Conservation (phyloP, 768 basidiomycete genomes). For the Holtermannia corniformis region DNA sequence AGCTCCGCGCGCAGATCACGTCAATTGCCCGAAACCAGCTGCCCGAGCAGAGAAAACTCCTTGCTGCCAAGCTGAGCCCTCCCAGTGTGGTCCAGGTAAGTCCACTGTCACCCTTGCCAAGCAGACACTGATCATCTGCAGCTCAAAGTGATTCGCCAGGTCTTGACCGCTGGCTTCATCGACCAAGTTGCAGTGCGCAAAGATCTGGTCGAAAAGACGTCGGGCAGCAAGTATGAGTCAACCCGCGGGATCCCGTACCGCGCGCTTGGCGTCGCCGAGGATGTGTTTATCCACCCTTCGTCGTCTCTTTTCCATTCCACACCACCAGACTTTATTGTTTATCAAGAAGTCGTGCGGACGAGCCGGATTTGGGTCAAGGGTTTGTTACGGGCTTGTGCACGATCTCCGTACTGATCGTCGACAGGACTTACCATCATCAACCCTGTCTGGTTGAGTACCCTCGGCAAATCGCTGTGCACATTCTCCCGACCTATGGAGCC, state of each 20-base stretch:
- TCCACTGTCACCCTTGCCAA: background rate
- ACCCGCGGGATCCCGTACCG: slow-evolving; percentile 73
- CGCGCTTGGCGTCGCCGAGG: slow-evolving; percentile 59
- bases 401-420: background rate
- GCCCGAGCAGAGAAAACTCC: slow-evolving; percentile 53
- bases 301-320: slow-evolving; percentile 59
- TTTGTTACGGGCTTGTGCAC: slow-evolving; percentile 41
- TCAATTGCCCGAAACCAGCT: slow-evolving; percentile 75
- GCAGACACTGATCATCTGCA: slow-evolving; percentile 40
- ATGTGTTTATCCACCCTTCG: slow-evolving; percentile 85
- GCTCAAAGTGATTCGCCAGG: slow-evolving; percentile 82
- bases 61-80: slow-evolving; percentile 59
- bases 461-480: slow-evolving; percentile 74
- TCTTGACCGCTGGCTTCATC: slow-evolving; percentile 80
- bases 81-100: slow-evolving; percentile 68
- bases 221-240: slow-evolving; percentile 62
- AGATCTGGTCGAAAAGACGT: slow-evolving; percentile 60
- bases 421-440: slow-evolving; percentile 75
- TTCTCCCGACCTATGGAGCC: slow-evolving; percentile 76
- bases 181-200: slow-evolving; percentile 90
- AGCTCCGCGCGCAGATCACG: slow-evolving; percentile 78
- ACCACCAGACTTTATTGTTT: slow-evolving; percentile 82
- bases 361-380: slow-evolving; percentile 71
- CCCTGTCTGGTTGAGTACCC: slow-evolving; percentile 70
- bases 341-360: slow-evolving; percentile 69